Evolutionary conservation across 257 asterid genomes (phyloP).

Genomic region (Primulina huaijiensis): DNA sequence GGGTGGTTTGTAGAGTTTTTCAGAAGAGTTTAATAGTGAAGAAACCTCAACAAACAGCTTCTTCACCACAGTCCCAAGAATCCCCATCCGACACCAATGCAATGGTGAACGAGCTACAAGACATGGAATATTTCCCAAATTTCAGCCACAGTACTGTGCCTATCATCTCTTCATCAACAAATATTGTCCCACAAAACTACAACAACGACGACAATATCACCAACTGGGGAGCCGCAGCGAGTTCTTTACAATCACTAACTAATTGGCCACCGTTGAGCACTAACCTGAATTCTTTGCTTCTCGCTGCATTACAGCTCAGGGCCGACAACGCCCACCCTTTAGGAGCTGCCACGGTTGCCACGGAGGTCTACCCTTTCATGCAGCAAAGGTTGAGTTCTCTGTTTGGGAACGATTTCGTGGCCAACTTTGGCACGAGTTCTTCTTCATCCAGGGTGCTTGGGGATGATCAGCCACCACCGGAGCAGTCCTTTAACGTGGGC

Average conservation of each 20-base stretch:
- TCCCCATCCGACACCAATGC: constrained; percentile 48
- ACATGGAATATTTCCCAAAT: constrained; percentile 44
- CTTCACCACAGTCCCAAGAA: constrained; percentile 58
- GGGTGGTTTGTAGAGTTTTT: constrained; percentile 84
- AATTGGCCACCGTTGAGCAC: constrained; percentile 50
- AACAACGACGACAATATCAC: constrained; percentile 22
- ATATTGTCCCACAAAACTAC: constrained; percentile 34
- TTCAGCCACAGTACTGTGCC: constrained; percentile 30
- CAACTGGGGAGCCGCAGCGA: constrained; percentile 34
- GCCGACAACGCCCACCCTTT: constrained; percentile 23
- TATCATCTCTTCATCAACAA: constrained; percentile 22
- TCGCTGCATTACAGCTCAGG: constrained; percentile 70
- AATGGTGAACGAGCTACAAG: constrained; percentile 46
- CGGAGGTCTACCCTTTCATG: constrained; percentile 32
- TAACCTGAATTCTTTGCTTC: constrained; percentile 56
- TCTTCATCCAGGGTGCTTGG: constrained; percentile 50
- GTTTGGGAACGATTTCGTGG: constrained; percentile 35
- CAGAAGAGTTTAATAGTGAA: constrained; percentile 58
- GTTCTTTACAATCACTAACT: constrained; percentile 36
- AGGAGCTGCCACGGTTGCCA: constrained; percentile 1
- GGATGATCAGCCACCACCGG: constrained; percentile 37
- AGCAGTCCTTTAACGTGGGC: constrained; percentile 59
- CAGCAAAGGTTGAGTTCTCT: constrained; percentile 29
- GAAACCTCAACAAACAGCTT: constrained; percentile 48
- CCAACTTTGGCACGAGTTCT: constrained; percentile 28